Conservation (phyloP, 164 flowering plant genomes). For the Tetrastigma voinierianum region DNA sequence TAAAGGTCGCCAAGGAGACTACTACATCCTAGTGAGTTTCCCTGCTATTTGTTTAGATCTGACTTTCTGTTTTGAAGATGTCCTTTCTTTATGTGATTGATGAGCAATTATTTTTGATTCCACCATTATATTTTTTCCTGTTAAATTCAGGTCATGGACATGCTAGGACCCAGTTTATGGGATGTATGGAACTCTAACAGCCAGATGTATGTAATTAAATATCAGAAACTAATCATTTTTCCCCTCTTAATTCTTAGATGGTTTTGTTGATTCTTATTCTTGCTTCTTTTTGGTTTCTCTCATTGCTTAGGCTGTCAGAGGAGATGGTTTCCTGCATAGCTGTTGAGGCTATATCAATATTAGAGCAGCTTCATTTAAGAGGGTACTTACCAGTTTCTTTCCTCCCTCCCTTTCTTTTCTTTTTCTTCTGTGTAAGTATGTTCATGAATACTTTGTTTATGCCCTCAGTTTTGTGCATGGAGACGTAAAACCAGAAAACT, state of each 20-base stretch:
- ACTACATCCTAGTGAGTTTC: constrained; percentile 45
- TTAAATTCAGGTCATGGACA: constrained; percentile 52
- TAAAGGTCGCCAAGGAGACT: constrained; percentile 61
- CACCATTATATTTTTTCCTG: too few relatives aligned
- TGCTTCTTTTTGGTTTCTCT: neutral
- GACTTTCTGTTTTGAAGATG: neutral
- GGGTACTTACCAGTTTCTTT: constrained; percentile 33
- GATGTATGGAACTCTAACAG: constrained; percentile 54
- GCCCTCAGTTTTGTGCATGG: constrained; percentile 58
- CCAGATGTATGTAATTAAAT: constrained; percentile 33
- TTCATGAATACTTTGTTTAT: neutral
- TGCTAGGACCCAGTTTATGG: constrained; percentile 65
- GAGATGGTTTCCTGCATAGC: constrained; percentile 68
- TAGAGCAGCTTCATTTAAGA: constrained; percentile 49
- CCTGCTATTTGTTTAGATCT: neutral
- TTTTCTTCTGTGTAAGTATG: neutral
- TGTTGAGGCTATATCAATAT: constrained; percentile 56
- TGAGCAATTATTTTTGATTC: neutral
- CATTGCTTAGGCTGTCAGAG: constrained; percentile 36
- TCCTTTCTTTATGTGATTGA: neutral
- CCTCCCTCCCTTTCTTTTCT: neutral
- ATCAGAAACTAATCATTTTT: neutral
- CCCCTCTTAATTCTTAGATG: neutral
- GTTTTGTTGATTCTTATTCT: neutral
- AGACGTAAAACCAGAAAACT: constrained; percentile 66